A percentile compares a stretch with the other conserved stretches of the same genome.
Evolutionary conservation across 805 yeast species (phyloP).

Genomic region (Yamadazyma olivae): DNA sequence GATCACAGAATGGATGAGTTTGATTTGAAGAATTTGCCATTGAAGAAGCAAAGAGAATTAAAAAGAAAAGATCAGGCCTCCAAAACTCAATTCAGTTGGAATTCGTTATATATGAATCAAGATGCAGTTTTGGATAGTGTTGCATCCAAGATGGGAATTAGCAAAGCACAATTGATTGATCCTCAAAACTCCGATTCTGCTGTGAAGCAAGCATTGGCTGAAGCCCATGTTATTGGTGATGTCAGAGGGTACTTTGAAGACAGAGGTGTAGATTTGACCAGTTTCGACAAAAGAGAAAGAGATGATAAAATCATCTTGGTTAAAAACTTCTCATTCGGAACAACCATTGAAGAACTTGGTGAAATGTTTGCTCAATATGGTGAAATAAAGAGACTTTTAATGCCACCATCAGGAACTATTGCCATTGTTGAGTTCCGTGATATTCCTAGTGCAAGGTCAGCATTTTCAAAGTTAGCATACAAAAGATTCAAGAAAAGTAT

Average conservation of each 20-base stretch:
- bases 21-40: conserved; percentile 84
- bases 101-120: conserved; percentile 81
- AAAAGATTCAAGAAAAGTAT: conserved; percentile 86
- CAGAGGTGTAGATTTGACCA: conserved; percentile 79
- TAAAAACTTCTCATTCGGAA: conserved; percentile 89
- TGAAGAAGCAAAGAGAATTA: conserved; percentile 86
- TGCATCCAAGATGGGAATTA: conserved; percentile 77
- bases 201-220: conserved; percentile 95
- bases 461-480: conserved; percentile 83
- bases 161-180: conserved; percentile 81
- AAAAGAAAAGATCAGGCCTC: conserved; percentile 82
- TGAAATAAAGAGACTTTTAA: conserved; percentile 69
- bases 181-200: conserved; percentile 86
- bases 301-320: conserved; percentile 80
- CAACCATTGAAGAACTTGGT: conserved; percentile 74
- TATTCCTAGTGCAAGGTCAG: conserved; percentile 79
- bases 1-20: conserved; percentile 85
- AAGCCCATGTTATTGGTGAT: conserved; percentile 90
- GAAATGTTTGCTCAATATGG: conserved; percentile 83
- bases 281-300: conserved; percentile 62
- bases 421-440: conserved; percentile 90
- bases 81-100: conserved; percentile 90
- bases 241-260: conserved; percentile 83
- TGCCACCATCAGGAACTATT: conserved; percentile 97
- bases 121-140: conserved; percentile 93